Evolutionary conservation across 2,329 filamentous ascomycete genomes (phyloP), one percentile per base, ranked within the genome.

Genomic region (Pseudogymnoascus sp.): DNA sequence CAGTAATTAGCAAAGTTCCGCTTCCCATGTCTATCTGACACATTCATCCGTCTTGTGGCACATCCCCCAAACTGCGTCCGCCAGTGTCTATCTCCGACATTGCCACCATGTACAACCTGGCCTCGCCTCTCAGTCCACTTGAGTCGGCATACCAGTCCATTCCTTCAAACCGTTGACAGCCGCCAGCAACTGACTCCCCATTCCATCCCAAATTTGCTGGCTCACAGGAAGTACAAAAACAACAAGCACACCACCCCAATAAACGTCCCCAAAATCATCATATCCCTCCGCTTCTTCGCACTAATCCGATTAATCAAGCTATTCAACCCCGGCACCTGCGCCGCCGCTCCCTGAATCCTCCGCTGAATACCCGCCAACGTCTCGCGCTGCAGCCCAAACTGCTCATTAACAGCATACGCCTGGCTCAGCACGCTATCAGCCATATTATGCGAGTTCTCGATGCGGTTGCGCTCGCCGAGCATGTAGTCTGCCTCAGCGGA

Each of bases 321-420:
- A 77, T 98, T 99, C 71, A 99, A 87, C 1, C 95, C 95, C 0
- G 95, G 95, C 14, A 99, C 89, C 74, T 96, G 90, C 73, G 90
- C 92, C 41, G 93, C 95, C 28, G 93, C 93, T 36, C 89, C 82
- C 4, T 91, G 92, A 75, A 99, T 98, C 67, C 93, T 84, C 67
- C 93, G 82, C 76, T 97, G 96, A 73, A 99, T 93, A 75, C 85
- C 96, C 51, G 88, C 85, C 67, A 99, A 78, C 25, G 89, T 93
- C 80, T 98, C 93, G 66, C 93, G 83, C 80, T 99, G 95, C 64
- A 92, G 73, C 13, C 85, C 82, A 75, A 99, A 98, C 75, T 83
- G 93, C 78, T 98, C 92, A 74, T 96, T 96, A 62, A 98, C 92
- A 10, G 93, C 93, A 78, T 99, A 99, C 6, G 95, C 95, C 79